Evolutionary conservation across 164 flowering plant species (phyloP).

Genomic region (Macadamia tetraphylla): DNA sequence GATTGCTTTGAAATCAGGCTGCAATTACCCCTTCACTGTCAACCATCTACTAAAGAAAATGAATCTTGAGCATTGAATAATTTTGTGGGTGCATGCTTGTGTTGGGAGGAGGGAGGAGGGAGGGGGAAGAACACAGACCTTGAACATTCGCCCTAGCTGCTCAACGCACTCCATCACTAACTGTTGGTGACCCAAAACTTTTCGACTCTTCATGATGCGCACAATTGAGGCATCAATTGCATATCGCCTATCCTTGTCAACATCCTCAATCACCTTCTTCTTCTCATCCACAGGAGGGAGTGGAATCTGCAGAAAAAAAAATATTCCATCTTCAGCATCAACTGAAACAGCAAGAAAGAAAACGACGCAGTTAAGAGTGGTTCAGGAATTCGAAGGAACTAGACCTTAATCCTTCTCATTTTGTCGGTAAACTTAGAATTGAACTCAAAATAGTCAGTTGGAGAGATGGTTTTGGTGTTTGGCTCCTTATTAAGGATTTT

Average conservation of each 20-base stretch:
- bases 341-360: background rate
- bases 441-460: conserved; percentile 69
- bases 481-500: conserved; percentile 84
- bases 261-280: conserved; percentile 88
- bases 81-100: no score
- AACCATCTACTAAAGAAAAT: background rate
- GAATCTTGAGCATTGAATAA: background rate
- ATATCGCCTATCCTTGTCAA: conserved; percentile 86
- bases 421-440: conserved; percentile 83
- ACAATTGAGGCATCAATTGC: conserved; percentile 96
- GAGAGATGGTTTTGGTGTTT: conserved; percentile 58
- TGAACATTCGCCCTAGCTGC: conserved; percentile 87
- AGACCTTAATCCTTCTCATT: conserved; percentile 89
- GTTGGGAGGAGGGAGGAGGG: background rate
- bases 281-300: conserved; percentile 85
- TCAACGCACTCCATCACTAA: conserved; percentile 87
- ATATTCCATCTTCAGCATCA: conserved; percentile 2
- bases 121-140: conserved; percentile 30
- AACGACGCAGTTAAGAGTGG: background rate
- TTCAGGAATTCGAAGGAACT: background rate
- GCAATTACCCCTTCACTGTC: conserved; percentile 19
- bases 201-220: conserved; percentile 91
- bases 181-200: conserved; percentile 82
- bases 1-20: conserved; percentile 84
- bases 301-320: conserved; percentile 51